Conservation (phyloP, 2,329 filamentous ascomycete species). For the Ascochyta koolunga region DNA sequence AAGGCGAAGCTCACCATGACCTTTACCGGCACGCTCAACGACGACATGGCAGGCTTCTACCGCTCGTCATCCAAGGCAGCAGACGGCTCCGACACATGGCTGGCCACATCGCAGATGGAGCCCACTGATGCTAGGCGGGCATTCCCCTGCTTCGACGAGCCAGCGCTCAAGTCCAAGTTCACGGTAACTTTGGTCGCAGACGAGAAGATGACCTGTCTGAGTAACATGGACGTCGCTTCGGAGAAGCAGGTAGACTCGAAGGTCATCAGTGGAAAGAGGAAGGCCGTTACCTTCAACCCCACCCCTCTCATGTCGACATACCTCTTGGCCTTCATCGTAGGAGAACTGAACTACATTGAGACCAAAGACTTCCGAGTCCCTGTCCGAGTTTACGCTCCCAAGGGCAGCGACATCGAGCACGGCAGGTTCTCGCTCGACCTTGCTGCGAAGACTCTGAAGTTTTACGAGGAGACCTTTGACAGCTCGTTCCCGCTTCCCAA, state of each 20-base stretch:
- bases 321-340: conserved; percentile 90
- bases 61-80: conserved; percentile 87
- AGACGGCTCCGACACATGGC: conserved; percentile 78
- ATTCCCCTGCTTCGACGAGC: conserved; percentile 97
- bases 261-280: conserved; percentile 69
- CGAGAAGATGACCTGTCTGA: conserved; percentile 86
- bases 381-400: conserved; percentile 90
- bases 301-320: conserved; percentile 97
- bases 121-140: conserved; percentile 90
- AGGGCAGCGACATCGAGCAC: conserved; percentile 87
- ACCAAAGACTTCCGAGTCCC: conserved; percentile 90
- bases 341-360: conserved; percentile 92
- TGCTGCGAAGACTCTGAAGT: conserved; percentile 85
- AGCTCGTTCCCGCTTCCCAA: conserved; percentile 86
- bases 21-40: conserved; percentile 82
- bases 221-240: conserved; percentile 93
- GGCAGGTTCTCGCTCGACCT: conserved; percentile 90
- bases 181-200: conserved; percentile 90
- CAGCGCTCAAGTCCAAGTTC: conserved; percentile 89
- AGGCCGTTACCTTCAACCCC: conserved; percentile 89
- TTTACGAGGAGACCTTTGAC: conserved; percentile 95
- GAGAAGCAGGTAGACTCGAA: conserved; percentile 75
- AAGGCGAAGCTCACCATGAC: conserved; percentile 79
- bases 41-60: conserved; percentile 98
- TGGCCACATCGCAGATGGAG: conserved; percentile 96